A percentile compares a stretch with the other conserved stretches of the same genome.
These are phyloP conservation scores for Chernovozyma aurita DNA, from an alignment of 1,139 yeast species.

Conservation along the genomic window DNA sequence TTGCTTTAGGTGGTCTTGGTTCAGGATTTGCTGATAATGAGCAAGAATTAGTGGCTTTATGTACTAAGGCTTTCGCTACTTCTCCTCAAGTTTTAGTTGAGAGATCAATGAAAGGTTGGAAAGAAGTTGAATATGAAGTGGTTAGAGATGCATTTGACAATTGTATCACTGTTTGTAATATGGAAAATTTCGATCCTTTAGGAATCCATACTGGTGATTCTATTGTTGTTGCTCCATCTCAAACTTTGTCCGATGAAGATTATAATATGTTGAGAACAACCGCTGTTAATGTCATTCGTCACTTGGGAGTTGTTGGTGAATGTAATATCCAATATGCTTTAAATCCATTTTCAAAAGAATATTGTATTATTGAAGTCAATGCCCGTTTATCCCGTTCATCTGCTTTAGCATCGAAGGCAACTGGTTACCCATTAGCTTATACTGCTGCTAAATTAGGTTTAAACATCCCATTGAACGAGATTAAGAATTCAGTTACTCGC, in stretches of 20 bases:
- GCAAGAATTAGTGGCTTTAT: constrained; percentile 73
- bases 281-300: constrained; percentile 95
- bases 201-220: constrained; percentile 99
- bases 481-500: constrained; percentile 90
- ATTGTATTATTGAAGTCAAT: constrained; percentile 95
- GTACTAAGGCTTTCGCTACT: constrained; percentile 90
- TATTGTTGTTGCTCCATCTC: constrained; percentile 98
- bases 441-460: constrained; percentile 97
- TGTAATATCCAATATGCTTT: constrained; percentile 98
- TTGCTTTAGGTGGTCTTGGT: constrained; percentile 95
- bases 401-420: constrained; percentile 97
- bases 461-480: constrained; percentile 88
- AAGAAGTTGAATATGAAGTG: constrained; percentile 97
- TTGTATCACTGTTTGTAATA: constrained; percentile 98
- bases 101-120: constrained; percentile 98
- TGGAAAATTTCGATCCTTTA: constrained; percentile 98
- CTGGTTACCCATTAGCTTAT: constrained; percentile 97
- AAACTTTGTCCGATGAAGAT: constrained; percentile 94
- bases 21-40: constrained; percentile 97
- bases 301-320: constrained; percentile 98
- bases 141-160: constrained; percentile 96
- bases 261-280: constrained; percentile 98
- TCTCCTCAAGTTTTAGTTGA: constrained; percentile 96
- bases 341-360: constrained; percentile 90
- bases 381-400: constrained; percentile 98